Conservation (phyloP, 495 filamentous ascomycete genomes). For the Corynascus novoguineensis region DNA sequence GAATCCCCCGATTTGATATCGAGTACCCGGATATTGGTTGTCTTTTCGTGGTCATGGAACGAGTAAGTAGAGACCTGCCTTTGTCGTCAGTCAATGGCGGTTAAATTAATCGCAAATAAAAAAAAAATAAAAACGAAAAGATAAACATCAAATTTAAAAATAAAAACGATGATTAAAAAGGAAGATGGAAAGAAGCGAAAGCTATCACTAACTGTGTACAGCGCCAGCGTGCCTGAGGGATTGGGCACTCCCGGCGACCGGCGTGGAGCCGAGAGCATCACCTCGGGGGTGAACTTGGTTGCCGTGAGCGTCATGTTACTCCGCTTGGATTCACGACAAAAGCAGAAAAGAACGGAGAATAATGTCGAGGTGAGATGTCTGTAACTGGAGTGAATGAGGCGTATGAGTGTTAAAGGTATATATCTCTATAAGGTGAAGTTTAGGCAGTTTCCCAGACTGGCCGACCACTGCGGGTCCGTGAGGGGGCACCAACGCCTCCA, state of each 20-base stretch:
- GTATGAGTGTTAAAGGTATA: no score
- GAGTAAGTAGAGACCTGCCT: conserved; percentile 65
- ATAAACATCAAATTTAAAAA: no score
- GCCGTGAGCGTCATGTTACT: conserved; percentile 57
- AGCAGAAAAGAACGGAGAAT: neutral
- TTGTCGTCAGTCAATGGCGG: no score
- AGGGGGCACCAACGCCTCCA: neutral
- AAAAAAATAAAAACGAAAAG: neutral
- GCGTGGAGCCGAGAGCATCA: conserved; percentile 78
- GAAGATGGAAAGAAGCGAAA: neutral
- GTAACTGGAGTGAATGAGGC: no score
- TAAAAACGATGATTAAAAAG: neutral
- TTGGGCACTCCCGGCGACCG: conserved; percentile 75
- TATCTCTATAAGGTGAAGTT: neutral
- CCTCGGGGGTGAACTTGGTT: conserved; percentile 71
- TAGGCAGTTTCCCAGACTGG: no score
- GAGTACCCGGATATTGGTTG: conserved; percentile 66
- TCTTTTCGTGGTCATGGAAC: conserved; percentile 73
- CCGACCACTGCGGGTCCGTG: neutral
- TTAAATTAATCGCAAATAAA: neutral
- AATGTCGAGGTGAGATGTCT: neutral
- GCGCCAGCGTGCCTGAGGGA: conserved; percentile 57
- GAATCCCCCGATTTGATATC: conserved; percentile 65
- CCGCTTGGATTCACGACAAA: conserved; percentile 4
- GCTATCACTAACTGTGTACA: conserved; percentile 53